Conservation (phyloP, 306 rosid genomes). For the Begonia loranthoides region DNA sequence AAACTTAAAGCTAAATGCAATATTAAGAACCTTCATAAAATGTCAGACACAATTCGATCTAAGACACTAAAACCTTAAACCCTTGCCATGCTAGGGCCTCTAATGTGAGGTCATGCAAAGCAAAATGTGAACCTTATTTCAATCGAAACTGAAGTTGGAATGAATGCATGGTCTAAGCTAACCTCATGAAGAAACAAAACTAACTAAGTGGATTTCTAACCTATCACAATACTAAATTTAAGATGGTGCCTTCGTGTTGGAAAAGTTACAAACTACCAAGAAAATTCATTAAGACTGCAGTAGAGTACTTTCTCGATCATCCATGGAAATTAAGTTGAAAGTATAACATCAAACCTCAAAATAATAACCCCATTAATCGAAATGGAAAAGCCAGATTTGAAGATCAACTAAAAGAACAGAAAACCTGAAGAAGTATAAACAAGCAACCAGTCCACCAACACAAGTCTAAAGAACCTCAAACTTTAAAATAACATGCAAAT, state of each 20-base stretch:
- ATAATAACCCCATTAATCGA: conserved; percentile 1
- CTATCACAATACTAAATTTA: background rate
- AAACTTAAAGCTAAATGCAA: too few species aligned
- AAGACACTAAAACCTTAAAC: background rate
- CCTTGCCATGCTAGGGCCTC: background rate
- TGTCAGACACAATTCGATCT: too few species aligned
- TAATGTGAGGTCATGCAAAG: background rate
- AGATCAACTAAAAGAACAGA: too few species aligned
- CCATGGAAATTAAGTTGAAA: background rate
- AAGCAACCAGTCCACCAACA: too few species aligned
- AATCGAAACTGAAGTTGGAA: too few species aligned
- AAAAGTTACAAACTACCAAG: too few species aligned
- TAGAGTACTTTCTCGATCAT: conserved; percentile 1
- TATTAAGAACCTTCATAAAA: too few species aligned
- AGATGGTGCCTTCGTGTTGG: too few species aligned
- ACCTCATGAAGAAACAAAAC: background rate
- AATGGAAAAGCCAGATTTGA: too few species aligned
- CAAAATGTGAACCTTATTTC: background rate
- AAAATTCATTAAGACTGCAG: background rate
- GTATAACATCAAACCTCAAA: conserved; percentile 6
- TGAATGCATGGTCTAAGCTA: background rate
- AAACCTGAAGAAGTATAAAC: too few species aligned
- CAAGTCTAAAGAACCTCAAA: too few species aligned
- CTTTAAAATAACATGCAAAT: background rate
- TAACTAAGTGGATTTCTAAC: background rate